phyloP scores from a whole-genome alignment of 768 basidiomycete species.

The Obba rivulosa region DNA sequence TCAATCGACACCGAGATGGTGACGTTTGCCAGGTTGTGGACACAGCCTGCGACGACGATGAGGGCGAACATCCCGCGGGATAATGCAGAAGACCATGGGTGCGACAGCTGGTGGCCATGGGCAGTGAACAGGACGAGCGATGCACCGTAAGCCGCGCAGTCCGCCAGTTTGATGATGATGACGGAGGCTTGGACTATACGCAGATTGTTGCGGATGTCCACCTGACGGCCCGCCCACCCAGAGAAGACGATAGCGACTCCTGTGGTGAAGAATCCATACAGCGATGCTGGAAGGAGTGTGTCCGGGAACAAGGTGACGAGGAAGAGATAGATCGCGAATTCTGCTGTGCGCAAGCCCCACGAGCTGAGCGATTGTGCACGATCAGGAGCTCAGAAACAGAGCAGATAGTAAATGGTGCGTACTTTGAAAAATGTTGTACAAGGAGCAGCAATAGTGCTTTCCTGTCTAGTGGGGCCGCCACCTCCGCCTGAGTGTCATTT shows the following conservation, averaged over 20 bases:
- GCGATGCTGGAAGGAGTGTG: constrained; percentile 42
- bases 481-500: neutral
- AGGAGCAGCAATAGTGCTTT: constrained; percentile 9
- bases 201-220: constrained; percentile 35
- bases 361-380: constrained; percentile 6
- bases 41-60: constrained; percentile 29
- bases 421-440: constrained; percentile 19
- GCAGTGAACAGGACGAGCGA: constrained; percentile 27
- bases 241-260: constrained; percentile 35
- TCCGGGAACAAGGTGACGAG: constrained; percentile 36
- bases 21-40: constrained; percentile 35
- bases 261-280: constrained; percentile 42
- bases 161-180: constrained; percentile 34
- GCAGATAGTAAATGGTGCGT: too few relatives aligned
- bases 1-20: constrained; percentile 42
- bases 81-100: constrained; percentile 6
- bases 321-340: constrained; percentile 40
- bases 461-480: constrained; percentile 5
- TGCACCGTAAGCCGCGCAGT: constrained; percentile 27
- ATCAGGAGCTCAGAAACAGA: too few relatives aligned
- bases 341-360: constrained; percentile 32
- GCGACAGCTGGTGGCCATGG: neutral
- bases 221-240: constrained; percentile 35
- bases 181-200: constrained; percentile 34
- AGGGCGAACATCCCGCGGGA: constrained; percentile 29